Conservation (phyloP, 2,329 filamentous ascomycete genomes). For the Aspergillus sp. region DNA sequence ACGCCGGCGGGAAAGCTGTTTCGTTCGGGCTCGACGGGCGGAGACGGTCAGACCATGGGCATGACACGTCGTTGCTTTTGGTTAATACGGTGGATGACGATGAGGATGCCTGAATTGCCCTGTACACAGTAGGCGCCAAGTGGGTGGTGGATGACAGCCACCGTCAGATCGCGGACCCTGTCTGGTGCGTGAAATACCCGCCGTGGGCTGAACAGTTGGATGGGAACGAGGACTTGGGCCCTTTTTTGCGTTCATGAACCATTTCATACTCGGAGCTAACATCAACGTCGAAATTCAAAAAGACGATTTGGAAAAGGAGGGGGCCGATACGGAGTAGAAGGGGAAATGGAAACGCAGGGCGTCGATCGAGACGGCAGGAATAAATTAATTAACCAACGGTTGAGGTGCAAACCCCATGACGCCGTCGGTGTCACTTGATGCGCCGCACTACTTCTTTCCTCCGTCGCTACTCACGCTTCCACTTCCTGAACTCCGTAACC, state of each 20-base stretch:
- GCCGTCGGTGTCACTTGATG: constrained; percentile 12
- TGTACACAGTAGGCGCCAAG: background rate
- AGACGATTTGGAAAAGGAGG: background rate
- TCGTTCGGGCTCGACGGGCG: constrained; percentile 13
- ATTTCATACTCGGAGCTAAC: background rate
- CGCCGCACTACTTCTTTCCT: background rate
- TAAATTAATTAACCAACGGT: constrained; percentile 3
- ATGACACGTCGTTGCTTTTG: constrained; percentile 16
- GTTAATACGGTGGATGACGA: constrained; percentile 2
- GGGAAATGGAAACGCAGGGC: background rate
- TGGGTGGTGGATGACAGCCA: background rate
- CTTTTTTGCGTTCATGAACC: background rate
- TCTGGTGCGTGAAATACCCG: background rate
- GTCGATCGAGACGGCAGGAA: background rate
- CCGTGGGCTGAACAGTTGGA: background rate
- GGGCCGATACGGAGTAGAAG: background rate
- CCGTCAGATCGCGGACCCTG: background rate
- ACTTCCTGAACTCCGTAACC: no score
- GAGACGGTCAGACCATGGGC: constrained; percentile 14
- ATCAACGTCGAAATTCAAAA: no score
- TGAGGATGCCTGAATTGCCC: constrained; percentile 4
- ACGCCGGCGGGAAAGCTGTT: constrained; percentile 14
- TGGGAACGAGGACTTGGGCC: background rate
- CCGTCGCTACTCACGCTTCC: background rate
- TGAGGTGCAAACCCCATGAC: constrained; percentile 4